These are phyloP conservation scores for Vitis rupestris DNA, from an alignment of 164 flowering plant genomes.

Conservation along the genomic window DNA sequence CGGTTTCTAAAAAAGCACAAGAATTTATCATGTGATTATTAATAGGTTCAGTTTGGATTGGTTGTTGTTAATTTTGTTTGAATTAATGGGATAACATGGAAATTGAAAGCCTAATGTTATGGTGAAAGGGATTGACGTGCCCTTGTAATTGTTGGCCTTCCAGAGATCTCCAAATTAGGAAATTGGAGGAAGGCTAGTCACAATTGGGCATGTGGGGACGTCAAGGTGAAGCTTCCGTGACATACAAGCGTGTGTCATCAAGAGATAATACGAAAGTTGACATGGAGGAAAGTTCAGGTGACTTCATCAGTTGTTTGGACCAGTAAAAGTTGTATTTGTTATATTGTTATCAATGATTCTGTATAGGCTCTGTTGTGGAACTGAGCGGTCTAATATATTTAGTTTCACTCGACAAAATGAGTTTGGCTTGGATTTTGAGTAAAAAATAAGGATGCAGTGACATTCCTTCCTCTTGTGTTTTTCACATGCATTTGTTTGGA, in stretches of 20 bases:
- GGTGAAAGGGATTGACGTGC: background rate
- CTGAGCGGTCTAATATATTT: background rate
- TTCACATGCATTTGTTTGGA: background rate
- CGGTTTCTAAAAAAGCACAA: too few species aligned
- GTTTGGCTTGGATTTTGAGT: too few species aligned
- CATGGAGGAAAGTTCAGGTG: conserved; percentile 51
- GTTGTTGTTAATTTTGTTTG: too few species aligned
- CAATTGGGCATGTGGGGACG: conserved; percentile 46
- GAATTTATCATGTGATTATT: too few species aligned
- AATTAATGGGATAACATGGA: background rate
- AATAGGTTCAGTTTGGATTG: too few species aligned
- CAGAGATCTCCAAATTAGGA: background rate
- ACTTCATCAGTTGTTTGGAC: background rate
- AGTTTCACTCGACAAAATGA: too few species aligned
- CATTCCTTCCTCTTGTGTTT: background rate
- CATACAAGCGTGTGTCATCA: conserved; percentile 46
- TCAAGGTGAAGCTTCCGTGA: conserved; percentile 43
- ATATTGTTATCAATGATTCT: background rate
- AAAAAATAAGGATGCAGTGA: background rate
- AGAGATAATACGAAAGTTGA: conserved; percentile 37
- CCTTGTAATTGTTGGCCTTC: background rate
- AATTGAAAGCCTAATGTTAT: background rate
- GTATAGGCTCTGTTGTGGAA: background rate
- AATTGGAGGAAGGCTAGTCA: conserved; percentile 1
- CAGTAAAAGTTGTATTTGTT: background rate